Conservation (phyloP, 1,139 yeast species). For the Pichia sp. region DNA sequence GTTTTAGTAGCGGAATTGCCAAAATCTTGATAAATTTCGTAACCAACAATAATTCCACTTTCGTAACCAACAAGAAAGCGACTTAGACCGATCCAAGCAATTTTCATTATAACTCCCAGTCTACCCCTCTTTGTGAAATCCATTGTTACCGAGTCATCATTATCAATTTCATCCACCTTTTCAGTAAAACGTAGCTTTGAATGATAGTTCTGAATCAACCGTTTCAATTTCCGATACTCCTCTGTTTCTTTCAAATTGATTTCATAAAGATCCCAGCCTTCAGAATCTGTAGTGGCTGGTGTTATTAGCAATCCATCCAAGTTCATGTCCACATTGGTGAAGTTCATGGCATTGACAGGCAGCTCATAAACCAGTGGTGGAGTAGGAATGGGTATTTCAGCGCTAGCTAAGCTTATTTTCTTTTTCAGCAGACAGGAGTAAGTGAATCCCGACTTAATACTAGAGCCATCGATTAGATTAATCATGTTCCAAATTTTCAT, state of each 20-base stretch:
- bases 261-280: constrained; percentile 48
- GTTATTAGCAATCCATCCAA: constrained; percentile 36
- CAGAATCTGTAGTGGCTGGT: constrained; percentile 51
- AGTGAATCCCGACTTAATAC: constrained; percentile 16
- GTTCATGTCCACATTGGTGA: constrained; percentile 44
- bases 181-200: not conserved
- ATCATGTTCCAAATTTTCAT: constrained; percentile 46
- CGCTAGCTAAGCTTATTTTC: constrained; percentile 4
- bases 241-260: constrained; percentile 24
- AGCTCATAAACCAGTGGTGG: constrained; percentile 33
- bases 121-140: constrained; percentile 21
- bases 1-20: constrained; percentile 3
- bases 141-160: constrained; percentile 15
- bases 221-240: constrained; percentile 22
- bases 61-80: constrained; percentile 49
- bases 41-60: constrained; percentile 48
- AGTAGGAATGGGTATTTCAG: not conserved
- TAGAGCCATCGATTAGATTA: constrained; percentile 12
- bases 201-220: constrained; percentile 26
- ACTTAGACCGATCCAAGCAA: constrained; percentile 32
- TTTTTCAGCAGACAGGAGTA: constrained; percentile 21
- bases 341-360: constrained; percentile 56
- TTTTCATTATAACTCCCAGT: constrained; percentile 54
- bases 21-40: constrained; percentile 25
- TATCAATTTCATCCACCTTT: not conserved